Percentiles rank a stretch among this genome's conserved stretches.
Conservation (phyloP, 2,329 filamentous ascomycete genomes). For the Endothia cerciana region DNA sequence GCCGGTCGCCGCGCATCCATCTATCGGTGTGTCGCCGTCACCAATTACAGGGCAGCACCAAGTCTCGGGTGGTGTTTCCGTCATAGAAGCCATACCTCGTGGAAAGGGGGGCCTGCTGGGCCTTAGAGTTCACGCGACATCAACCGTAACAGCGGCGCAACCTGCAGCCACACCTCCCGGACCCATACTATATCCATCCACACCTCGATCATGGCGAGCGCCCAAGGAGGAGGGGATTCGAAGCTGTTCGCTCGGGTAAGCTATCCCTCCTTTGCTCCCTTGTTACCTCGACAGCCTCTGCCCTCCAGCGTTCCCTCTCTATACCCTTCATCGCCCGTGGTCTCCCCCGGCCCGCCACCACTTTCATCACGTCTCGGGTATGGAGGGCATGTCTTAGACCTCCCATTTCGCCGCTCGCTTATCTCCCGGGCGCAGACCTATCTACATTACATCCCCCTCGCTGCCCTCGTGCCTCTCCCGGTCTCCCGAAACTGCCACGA, state of each 20-base stretch:
- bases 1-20: conserved; percentile 12
- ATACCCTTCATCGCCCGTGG: conserved; percentile 5
- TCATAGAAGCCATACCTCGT: conserved; percentile 19
- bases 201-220: conserved; percentile 54
- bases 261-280: conserved; percentile 30
- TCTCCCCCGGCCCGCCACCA: conserved; percentile 10
- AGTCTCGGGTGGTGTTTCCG: conserved; percentile 19
- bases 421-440: conserved; percentile 6
- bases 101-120: conserved; percentile 12
- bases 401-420: conserved; percentile 16
- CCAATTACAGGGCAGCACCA: conserved; percentile 24
- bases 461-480: conserved; percentile 14
- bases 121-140: conserved; percentile 24
- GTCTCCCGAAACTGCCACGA: neutral
- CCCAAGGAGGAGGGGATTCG: conserved; percentile 83
- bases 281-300: conserved; percentile 8
- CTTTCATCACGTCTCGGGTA: conserved; percentile 20
- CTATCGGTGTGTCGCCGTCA: conserved; percentile 16
- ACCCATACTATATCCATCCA: conserved; percentile 12
- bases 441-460: conserved; percentile 19
- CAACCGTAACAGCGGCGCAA: conserved; percentile 16
- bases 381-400: conserved; percentile 30
- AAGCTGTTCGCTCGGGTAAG: conserved; percentile 98
- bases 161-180: conserved; percentile 17
- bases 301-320: conserved; percentile 10